Base-by-base conservation (phyloP, 805 yeast genomes). In the Scheffersomyces amazonensis region DNA sequence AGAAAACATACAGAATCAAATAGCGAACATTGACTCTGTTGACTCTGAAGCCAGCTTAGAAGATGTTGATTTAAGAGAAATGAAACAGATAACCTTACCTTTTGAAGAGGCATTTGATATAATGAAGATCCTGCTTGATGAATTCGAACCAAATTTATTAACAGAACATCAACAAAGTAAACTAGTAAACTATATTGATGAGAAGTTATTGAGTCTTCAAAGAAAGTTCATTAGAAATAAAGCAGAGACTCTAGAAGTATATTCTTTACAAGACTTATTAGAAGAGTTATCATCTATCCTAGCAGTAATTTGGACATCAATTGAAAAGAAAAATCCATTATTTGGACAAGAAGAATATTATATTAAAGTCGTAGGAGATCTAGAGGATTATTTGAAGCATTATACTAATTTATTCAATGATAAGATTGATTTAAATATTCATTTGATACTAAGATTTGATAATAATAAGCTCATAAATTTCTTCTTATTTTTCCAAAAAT, bases 311-410 rank as follows among this genome's bases (percentile, higher is more conserved):
- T 66, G 69, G 70, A 47, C 47, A 11, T 62, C 69, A 10, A 46
- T 69, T 2, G 41, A 48, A 22, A 44, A 45, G 20, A 37, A 53
- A 22, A 48, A 44, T 13, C 40, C 35, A n/a, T 46, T 62, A 7
- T 59, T 55, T 41, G 68, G 66, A 11, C 73, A 67, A 45, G 49
- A 44, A 2, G 65, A 64, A 41, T 69, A 66, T 39, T 52, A 63
- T 33, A 50, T 68, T 29, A 59, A 58, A 37, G 50, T 69, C 9
- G 22, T 61, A 37, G 61, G 62, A 21, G 73, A 67, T 42, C 41
- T 67, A 32, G 73, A 69, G 33, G 73, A 69, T 44, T 68, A 64
- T 49, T 31, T 66, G 25, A 48, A 45, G 7, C 55, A 59, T 41
- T 66, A 66, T 30, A 19, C 12, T 16, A 36, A 46, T 2, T 35